A percentile compares a stretch with the other conserved stretches of the same genome.
These are phyloP conservation scores for Podospora appendiculata DNA, from an alignment of 495 filamentous ascomycete species.

Conservation along the genomic window DNA sequence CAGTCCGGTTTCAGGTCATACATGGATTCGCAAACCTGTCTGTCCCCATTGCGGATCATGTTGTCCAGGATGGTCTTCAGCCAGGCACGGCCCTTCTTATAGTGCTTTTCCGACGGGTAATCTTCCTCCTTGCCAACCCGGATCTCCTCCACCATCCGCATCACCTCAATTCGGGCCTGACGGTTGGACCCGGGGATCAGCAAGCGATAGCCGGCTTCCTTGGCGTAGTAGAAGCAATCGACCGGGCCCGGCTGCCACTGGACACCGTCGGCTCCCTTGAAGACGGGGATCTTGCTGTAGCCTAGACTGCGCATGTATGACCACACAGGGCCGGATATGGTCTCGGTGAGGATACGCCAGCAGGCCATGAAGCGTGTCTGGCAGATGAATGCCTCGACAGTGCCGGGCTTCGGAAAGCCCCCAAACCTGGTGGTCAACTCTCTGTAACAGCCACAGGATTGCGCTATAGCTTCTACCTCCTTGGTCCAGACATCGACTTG, in stretches of 20 bases:
- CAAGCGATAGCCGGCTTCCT: slow-evolving; percentile 5
- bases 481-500: slow-evolving; percentile 8
- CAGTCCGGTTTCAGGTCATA: slow-evolving; percentile 10
- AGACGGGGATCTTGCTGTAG: slow-evolving; percentile 10
- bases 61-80: slow-evolving; percentile 6
- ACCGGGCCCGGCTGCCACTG: slow-evolving; percentile 13
- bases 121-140: slow-evolving; percentile 2
- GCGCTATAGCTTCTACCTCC: slow-evolving; percentile 12
- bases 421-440: slow-evolving; percentile 12
- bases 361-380: slow-evolving; percentile 9
- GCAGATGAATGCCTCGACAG: slow-evolving; percentile 11
- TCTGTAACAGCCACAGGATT: slow-evolving; percentile 7
- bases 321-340: slow-evolving; percentile 12
- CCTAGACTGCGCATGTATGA: slow-evolving; percentile 14
- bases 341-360: slow-evolving; percentile 13
- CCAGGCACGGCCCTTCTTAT: slow-evolving; percentile 7
- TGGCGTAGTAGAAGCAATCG: slow-evolving; percentile 10
- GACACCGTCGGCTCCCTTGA: slow-evolving; percentile 3
- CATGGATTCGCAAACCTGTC: slow-evolving; percentile 10
- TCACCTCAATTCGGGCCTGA: slow-evolving; percentile 5
- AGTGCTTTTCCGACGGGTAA: slow-evolving; percentile 6
- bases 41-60: slow-evolving; percentile 10
- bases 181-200: background rate
- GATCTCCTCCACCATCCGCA: slow-evolving; percentile 14
- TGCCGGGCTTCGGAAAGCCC: slow-evolving; percentile 5